Percentiles rank a stretch among this genome's conserved stretches.
These are phyloP conservation scores for Phytophthora rubi DNA, from an alignment of 352 stramenopile species.

Conservation along the genomic window DNA sequence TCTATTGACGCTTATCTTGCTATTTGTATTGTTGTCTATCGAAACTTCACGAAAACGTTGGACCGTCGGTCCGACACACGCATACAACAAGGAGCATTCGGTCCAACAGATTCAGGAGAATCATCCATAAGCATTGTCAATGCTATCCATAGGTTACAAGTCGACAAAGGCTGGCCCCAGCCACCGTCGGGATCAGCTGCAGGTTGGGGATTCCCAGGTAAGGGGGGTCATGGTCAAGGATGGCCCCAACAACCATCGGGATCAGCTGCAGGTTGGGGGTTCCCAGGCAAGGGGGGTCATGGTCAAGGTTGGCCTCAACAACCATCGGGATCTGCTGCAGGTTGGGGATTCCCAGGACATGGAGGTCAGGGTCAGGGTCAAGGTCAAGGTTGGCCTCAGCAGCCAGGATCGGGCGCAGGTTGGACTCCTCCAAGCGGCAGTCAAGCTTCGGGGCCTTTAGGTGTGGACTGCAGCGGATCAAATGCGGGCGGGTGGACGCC, in stretches of 20 bases:
- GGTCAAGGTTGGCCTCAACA: background rate
- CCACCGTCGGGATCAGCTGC: background rate
- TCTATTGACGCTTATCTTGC: too few species aligned
- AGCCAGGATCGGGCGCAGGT: slow-evolving; percentile 1
- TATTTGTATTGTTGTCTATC: too few species aligned
- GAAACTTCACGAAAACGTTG: too few species aligned
- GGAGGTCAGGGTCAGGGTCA: background rate
- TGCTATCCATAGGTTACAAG: background rate
- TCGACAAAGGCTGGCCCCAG: background rate
- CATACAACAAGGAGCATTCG: too few species aligned
- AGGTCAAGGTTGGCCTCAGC: background rate
- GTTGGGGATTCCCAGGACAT: background rate
- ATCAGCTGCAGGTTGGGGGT: background rate
- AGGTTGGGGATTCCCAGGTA: background rate
- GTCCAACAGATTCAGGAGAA: too few species aligned
- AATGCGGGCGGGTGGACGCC: slow-evolving; percentile 2
- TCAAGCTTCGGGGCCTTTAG: background rate
- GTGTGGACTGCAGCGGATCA: slow-evolving; percentile 17
- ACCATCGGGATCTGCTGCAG: background rate
- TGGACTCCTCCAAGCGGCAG: background rate
- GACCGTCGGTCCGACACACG: too few species aligned
- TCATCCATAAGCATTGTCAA: background rate
- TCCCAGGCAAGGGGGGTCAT: background rate
- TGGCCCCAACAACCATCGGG: slow-evolving; percentile 2
- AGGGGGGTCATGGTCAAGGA: background rate